Base-by-base conservation (phyloP, 225 moss, liverwort and hornwort genomes). In the Anthoceros angustus region DNA sequence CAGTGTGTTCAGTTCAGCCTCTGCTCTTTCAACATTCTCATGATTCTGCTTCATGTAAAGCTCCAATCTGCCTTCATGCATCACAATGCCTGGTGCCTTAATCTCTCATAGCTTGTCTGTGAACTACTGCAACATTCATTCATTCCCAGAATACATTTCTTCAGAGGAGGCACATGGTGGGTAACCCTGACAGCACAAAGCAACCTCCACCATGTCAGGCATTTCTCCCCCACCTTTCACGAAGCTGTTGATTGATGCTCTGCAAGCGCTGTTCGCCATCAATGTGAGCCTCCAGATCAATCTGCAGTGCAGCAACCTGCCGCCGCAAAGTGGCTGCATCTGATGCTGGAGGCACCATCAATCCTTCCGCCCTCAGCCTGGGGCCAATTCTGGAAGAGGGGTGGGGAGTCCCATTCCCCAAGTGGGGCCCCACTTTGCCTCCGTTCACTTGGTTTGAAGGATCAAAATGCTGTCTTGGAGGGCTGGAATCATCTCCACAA, bases 21-120 rank as follows among this genome's bases (percentile, higher is more conserved):
- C 91, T 66, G 95, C 95, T 77, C 91, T 85, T 77, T 91, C 95
- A 61, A 95, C 91, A 68, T 91, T 95, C 74, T 95, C 88, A 79
- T 91, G 88, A 64, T 91, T 95, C 68, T 87, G 91, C 68, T 91
- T 88, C 91, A 91, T 95, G 78, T 95, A 95, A 63, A 91, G 78
- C 85, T 95, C 94, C 83, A 95, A 75, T 85, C 91, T 95, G 83
- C 78, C 76, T 81, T 73, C 73, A 43, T 66, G 74, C 55, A 55
- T 55, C 55, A 55, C 55, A 55, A 55, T 55, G 55, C 55, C 18
- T 55, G 18, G 55, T 55, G 55, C 55, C 55, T 55, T 55, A 55
- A 55, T 18, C 55, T 55, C 55, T 55, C 55, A 55, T 55, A 23
- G 55, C 55, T 55, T 55, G 55, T 55, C 2, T 32, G 32, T 32